Conservation (phyloP, 768 basidiomycete genomes). For the Collybia nuda region DNA sequence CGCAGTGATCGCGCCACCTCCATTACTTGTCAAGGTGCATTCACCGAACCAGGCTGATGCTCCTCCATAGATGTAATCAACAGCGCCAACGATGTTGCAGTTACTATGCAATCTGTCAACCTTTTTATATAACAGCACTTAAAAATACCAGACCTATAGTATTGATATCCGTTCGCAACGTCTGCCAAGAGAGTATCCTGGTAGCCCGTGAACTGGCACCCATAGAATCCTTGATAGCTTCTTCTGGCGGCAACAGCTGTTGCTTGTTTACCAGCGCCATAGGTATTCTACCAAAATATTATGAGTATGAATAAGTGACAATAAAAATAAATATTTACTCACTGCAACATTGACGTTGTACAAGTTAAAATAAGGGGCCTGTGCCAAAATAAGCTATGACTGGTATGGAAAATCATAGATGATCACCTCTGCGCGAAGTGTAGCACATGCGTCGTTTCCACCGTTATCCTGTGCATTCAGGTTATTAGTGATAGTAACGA, state of each 20-base stretch:
- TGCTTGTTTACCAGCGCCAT: conserved; percentile 22
- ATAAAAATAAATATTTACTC: background rate
- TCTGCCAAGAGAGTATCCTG: conserved; percentile 27
- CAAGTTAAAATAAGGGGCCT: conserved; percentile 15
- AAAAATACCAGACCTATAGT: conserved; percentile 10
- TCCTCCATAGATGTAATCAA: conserved; percentile 25
- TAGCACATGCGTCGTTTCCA: conserved; percentile 25
- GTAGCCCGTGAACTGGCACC: conserved; percentile 20
- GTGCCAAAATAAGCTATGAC: too few relatives aligned
- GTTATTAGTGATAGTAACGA: conserved; percentile 24
- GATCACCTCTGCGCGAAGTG: conserved; percentile 18
- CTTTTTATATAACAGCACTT: too few relatives aligned
- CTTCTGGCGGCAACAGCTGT: conserved; percentile 22
- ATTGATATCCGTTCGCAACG: conserved; percentile 17
- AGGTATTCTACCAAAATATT: conserved; percentile 17
- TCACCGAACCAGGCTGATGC: conserved; percentile 28
- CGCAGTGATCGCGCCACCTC: conserved; percentile 26
- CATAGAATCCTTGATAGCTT: conserved; percentile 22
- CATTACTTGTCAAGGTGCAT: conserved; percentile 22
- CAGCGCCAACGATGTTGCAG: conserved; percentile 25
- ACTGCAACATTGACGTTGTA: conserved; percentile 19
- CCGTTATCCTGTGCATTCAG: conserved; percentile 25
- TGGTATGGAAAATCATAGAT: too few relatives aligned
- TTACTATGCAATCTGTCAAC: conserved; percentile 12
- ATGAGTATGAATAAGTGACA: background rate